Percentiles rank a stretch among this genome's conserved stretches.
phyloP scores from a whole-genome alignment of 768 basidiomycete species.

The Crassisporium funariophilum region DNA sequence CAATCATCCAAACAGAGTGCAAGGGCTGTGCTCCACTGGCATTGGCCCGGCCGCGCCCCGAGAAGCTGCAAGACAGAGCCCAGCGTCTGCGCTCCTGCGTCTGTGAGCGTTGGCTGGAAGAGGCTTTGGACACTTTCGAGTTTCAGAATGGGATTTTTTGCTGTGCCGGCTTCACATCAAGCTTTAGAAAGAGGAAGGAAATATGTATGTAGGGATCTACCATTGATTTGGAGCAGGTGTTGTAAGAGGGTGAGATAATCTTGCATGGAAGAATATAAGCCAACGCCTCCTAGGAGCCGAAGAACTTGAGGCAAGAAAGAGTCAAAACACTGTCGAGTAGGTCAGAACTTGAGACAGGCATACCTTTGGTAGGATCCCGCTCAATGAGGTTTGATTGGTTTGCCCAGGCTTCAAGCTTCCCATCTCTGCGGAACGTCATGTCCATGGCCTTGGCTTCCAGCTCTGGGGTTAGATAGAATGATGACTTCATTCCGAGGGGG shows the following conservation, averaged over 20 bases:
- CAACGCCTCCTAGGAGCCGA: conserved; percentile 27
- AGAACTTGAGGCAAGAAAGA: conserved; percentile 11
- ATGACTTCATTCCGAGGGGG: conserved; percentile 29
- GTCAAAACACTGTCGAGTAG: neutral
- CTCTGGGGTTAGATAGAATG: conserved; percentile 30
- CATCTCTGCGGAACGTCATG: conserved; percentile 20
- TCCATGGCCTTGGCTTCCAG: conserved; percentile 19
- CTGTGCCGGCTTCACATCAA: neutral
- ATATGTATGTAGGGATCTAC: conserved; percentile 11
- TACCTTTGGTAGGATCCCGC: conserved; percentile 29
- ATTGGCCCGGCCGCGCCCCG: neutral
- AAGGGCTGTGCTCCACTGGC: conserved; percentile 25
- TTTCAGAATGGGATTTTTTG: conserved; percentile 12
- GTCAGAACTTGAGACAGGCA: neutral
- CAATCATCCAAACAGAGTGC: conserved; percentile 25
- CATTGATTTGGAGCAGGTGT: conserved; percentile 31
- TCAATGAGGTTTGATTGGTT: conserved; percentile 21
- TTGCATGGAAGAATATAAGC: conserved; percentile 25
- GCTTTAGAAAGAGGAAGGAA: neutral
- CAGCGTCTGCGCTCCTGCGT: conserved; percentile 8
- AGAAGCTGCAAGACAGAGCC: conserved; percentile 2
- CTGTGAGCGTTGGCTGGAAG: conserved; percentile 20
- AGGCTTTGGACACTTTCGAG: conserved; percentile 15
- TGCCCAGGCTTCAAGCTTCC: conserved; percentile 13
- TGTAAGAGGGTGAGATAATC: conserved; percentile 31